phyloP scores from a whole-genome alignment of 208 protist genomes.

The Leishmania gerbilli region DNA sequence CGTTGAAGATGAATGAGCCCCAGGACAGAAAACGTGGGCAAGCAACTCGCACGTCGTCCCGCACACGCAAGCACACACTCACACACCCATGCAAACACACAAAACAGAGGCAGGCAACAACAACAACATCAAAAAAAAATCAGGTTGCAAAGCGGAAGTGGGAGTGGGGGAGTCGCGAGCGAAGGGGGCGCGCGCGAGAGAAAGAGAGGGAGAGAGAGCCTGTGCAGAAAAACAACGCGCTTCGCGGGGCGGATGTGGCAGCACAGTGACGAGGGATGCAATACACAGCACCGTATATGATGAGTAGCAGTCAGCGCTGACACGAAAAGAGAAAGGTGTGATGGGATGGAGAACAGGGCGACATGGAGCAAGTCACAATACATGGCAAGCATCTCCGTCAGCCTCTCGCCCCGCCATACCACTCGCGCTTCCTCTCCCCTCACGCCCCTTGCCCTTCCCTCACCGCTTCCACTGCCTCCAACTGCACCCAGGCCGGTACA shows the following conservation, averaged over 20 bases:
- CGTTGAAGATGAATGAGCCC: neutral
- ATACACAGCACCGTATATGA: neutral
- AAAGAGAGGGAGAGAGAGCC: neutral
- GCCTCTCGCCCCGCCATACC: neutral
- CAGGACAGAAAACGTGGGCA: neutral
- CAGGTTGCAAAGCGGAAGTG: neutral
- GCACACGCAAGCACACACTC: neutral
- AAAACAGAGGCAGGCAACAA: neutral
- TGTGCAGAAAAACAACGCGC: neutral
- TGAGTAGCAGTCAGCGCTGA: neutral
- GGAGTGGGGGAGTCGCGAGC: neutral
- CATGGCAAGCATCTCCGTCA: neutral
- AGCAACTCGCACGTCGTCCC: neutral
- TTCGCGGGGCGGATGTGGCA: neutral
- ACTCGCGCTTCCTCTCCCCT: neutral
- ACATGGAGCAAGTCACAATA: neutral
- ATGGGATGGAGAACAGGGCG: neutral
- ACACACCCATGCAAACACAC: neutral
- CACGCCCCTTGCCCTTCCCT: neutral
- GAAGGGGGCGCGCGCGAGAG: neutral
- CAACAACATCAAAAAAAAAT: too few relatives aligned
- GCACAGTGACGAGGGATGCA: neutral
- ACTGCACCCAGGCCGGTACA: neutral
- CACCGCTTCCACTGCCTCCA: neutral
- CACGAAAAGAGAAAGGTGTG: neutral